Percentiles rank a stretch among this genome's conserved stretches.
Evolutionary conservation across 306 rosid species (phyloP).

Genomic region (Acacia acuminata): DNA sequence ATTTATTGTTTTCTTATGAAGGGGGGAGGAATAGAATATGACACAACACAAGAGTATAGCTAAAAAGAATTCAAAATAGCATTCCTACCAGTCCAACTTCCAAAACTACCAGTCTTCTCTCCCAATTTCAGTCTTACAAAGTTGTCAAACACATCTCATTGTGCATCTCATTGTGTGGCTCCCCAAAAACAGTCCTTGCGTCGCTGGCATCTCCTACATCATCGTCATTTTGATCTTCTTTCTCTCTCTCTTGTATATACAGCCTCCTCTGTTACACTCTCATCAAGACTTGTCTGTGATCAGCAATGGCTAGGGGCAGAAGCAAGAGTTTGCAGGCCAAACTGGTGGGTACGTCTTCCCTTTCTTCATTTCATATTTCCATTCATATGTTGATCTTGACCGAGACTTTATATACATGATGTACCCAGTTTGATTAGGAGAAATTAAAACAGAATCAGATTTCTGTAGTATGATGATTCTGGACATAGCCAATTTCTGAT

Average conservation of each 20-base stretch:
- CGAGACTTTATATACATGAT: background rate
- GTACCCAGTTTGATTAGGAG: background rate
- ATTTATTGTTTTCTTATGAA: background rate
- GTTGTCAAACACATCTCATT: background rate
- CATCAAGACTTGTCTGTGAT: background rate
- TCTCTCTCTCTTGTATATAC: conserved; percentile 28
- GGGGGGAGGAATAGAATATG: background rate
- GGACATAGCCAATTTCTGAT: background rate
- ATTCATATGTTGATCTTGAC: background rate
- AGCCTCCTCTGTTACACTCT: background rate
- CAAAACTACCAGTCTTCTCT: conserved; percentile 60
- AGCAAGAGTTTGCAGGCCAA: conserved; percentile 87
- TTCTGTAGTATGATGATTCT: background rate
- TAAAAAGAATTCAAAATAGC: background rate
- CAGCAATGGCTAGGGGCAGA: conserved; percentile 59
- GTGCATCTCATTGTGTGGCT: conserved; percentile 13
- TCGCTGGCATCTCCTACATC: background rate
- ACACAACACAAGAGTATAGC: background rate
- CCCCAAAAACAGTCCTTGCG: conserved; percentile 11
- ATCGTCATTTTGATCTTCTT: conserved; percentile 2
- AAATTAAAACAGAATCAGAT: background rate
- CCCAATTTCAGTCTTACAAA: conserved; percentile 13
- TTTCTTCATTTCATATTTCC: conserved; percentile 7
- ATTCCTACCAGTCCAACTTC: conserved; percentile 65
- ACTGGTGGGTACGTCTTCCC: conserved; percentile 91